phyloP scores from a whole-genome alignment of 1,139 yeast genomes.

The Candida sp. region DNA sequence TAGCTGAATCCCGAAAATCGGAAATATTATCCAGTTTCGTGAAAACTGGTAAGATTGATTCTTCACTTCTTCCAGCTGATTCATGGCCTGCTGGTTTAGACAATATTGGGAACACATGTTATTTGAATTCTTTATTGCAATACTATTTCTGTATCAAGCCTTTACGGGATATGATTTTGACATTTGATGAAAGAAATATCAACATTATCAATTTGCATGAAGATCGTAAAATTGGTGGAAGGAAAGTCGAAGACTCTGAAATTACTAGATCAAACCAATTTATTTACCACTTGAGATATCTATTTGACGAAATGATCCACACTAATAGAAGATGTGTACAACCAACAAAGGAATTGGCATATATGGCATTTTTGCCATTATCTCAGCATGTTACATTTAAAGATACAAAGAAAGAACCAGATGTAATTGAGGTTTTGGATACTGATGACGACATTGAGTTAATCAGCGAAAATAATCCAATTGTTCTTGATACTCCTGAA shows the following conservation, averaged over 20 bases:
- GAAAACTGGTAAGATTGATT: slow-evolving; percentile 57
- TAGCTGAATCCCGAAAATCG: slow-evolving; percentile 49
- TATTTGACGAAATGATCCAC: slow-evolving; percentile 69
- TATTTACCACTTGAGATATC: slow-evolving; percentile 62
- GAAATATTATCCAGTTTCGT: slow-evolving; percentile 52
- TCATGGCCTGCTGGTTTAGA: slow-evolving; percentile 89
- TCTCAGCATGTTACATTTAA: slow-evolving; percentile 60
- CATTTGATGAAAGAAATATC: slow-evolving; percentile 40
- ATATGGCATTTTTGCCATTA: slow-evolving; percentile 79
- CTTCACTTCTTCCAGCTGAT: slow-evolving; percentile 56
- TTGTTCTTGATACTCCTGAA: slow-evolving; percentile 11
- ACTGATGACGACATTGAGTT: slow-evolving; percentile 7
- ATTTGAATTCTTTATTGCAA: slow-evolving; percentile 84
- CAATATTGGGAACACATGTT: slow-evolving; percentile 95
- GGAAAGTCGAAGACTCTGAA: slow-evolving; percentile 70
- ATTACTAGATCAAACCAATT: slow-evolving; percentile 81
- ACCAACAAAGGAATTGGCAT: slow-evolving; percentile 84
- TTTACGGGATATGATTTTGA: slow-evolving; percentile 61
- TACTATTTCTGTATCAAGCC: slow-evolving; percentile 87
- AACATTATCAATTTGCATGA: slow-evolving; percentile 12
- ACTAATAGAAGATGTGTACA: slow-evolving; percentile 64
- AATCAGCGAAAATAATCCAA: slow-evolving; percentile 8
- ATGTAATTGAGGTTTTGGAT: slow-evolving; percentile 9
- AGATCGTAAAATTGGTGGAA: slow-evolving; percentile 77
- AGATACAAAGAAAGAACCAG: slow-evolving; percentile 5